Percentiles rank a stretch among this genome's conserved stretches.
Conservation (phyloP, 495 filamentous ascomycete genomes). For the Rhizodiscina lignyota region DNA sequence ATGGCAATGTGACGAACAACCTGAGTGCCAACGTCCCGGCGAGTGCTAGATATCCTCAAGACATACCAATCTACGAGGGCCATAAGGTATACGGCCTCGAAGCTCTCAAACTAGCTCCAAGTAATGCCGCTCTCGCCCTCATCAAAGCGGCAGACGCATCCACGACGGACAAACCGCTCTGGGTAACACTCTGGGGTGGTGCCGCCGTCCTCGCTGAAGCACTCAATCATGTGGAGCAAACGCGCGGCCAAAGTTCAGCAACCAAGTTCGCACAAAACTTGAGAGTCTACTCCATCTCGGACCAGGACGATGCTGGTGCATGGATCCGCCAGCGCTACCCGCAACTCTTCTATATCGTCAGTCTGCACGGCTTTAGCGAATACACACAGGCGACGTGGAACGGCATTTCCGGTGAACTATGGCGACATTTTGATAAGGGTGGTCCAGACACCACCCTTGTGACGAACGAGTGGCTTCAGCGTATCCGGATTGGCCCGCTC, state of each 20-base stretch:
- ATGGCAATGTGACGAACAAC: conserved; percentile 1
- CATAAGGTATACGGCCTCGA: conserved; percentile 1
- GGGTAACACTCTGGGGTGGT: conserved; percentile 3
- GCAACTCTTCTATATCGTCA: conserved; percentile 2
- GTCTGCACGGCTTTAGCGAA: conserved; percentile 2
- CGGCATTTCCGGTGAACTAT: conserved; percentile 2
- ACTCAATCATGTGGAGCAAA: not conserved
- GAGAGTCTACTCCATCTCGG: conserved; percentile 3
- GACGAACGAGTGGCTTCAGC: too few relatives aligned
- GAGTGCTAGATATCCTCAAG: too few relatives aligned
- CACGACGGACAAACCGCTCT: too few relatives aligned
- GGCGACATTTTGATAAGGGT: conserved; percentile 1
- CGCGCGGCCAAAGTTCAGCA: not conserved
- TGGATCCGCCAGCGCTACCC: conserved; percentile 1
- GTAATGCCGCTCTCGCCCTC: too few relatives aligned
- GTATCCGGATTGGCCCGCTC: too few relatives aligned
- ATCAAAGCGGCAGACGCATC: too few relatives aligned
- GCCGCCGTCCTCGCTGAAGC: conserved; percentile 2
- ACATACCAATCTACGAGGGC: conserved; percentile 1
- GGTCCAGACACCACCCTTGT: too few relatives aligned
- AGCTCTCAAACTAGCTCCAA: not conserved
- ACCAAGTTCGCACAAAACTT: not conserved
- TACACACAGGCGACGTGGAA: conserved; percentile 1
- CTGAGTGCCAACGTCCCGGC: conserved; percentile 1
- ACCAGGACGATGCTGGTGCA: conserved; percentile 1